Percentiles rank a stretch among this genome's conserved stretches.
Conservation (phyloP, 345 rosid genomes). For the Boechera stricta region DNA sequence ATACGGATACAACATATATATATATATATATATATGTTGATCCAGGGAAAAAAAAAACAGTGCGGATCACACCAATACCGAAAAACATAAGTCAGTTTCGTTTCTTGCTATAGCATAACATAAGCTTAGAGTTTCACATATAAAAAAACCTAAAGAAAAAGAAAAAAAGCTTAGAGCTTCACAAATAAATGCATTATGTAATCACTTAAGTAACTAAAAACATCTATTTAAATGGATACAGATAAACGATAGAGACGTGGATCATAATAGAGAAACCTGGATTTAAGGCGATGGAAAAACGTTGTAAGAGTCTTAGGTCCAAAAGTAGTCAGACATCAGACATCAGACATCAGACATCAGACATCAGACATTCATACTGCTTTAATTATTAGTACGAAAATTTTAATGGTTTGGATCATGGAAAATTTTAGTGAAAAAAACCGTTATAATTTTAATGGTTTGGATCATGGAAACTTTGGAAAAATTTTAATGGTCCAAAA, state of each 20-base stretch:
- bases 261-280: no score
- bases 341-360: background rate
- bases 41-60: no score
- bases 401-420: background rate
- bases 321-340: slow-evolving; percentile 13
- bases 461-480: no score
- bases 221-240: slow-evolving; percentile 1
- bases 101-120: background rate
- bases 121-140: background rate
- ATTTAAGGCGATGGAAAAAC: slow-evolving; percentile 1
- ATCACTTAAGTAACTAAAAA: background rate
- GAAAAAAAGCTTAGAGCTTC: no score
- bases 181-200: background rate
- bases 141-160: no score
- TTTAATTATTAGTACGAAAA: background rate
- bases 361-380: slow-evolving; percentile 1
- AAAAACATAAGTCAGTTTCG: background rate
- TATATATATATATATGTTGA: no score
- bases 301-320: background rate
- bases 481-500: no score
- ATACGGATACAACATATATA: no score
- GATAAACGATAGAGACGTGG: slow-evolving; percentile 27
- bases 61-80: no score
- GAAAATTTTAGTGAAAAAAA: background rate
- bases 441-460: no score